These are phyloP conservation scores for Pyrenophora tritici-repentis DNA, from an alignment of 2,329 filamentous ascomycete species.

Conservation along the genomic window DNA sequence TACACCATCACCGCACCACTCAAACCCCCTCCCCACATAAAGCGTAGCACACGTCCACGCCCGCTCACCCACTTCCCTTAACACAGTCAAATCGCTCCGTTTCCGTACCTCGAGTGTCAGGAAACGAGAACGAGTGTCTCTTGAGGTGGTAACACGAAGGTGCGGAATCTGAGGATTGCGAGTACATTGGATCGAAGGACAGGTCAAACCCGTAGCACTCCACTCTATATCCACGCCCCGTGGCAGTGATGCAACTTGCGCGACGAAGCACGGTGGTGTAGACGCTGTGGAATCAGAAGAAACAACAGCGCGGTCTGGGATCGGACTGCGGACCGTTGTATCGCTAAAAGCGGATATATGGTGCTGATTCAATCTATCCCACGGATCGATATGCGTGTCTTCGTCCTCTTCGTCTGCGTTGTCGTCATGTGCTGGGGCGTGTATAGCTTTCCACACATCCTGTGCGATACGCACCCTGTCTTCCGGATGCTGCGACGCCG, in stretches of 20 bases:
- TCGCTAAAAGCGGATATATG: constrained; percentile 45
- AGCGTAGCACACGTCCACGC: constrained; percentile 28
- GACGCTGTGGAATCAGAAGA: background rate
- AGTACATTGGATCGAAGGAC: background rate
- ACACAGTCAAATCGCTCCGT: background rate
- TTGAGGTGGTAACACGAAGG: background rate
- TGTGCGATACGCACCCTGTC: constrained; percentile 45
- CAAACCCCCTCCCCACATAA: constrained; percentile 25
- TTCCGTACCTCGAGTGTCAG: constrained; percentile 19
- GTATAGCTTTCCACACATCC: constrained; percentile 52
- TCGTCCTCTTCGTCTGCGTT: constrained; percentile 53
- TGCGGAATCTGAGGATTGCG: background rate
- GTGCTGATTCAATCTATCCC: constrained; percentile 67
- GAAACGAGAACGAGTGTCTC: constrained; percentile 13
- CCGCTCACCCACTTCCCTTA: constrained; percentile 7
- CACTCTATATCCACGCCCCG: constrained; percentile 79
- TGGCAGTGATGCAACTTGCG: constrained; percentile 77
- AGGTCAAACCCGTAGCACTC: constrained; percentile 68
- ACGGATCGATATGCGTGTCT: constrained; percentile 64
- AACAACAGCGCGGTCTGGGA: constrained; percentile 40
- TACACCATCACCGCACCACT: constrained; percentile 1
- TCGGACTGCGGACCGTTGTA: constrained; percentile 46
- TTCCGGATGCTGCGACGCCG: constrained; percentile 10
- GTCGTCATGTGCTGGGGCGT: constrained; percentile 4
- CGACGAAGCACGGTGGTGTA: constrained; percentile 71